Evolutionary conservation across 2,329 filamentous ascomycete species (phyloP).

Genomic region (Drechslerella stenobrocha): DNA sequence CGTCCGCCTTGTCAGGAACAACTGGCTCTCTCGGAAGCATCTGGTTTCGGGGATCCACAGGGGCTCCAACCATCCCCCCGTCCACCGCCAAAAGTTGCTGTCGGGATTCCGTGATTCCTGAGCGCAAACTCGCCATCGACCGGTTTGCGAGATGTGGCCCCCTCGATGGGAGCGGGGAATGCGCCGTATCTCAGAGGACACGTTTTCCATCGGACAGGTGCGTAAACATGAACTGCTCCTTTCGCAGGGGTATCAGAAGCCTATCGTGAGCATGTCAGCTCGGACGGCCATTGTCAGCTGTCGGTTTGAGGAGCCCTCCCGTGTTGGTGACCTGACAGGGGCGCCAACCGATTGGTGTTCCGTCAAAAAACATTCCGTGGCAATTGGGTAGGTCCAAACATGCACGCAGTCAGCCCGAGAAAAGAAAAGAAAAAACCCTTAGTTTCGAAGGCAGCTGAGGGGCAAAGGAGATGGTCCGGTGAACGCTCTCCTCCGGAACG

Average conservation of each 20-base stretch:
- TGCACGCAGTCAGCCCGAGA: neutral
- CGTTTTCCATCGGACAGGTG: neutral
- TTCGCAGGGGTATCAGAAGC: neutral
- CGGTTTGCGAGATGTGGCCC: no score
- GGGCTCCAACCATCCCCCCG: neutral
- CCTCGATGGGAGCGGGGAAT: no score
- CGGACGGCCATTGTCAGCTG: conserved; percentile 4
- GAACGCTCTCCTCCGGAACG: neutral
- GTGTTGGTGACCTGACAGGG: conserved; percentile 39
- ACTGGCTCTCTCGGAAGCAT: conserved; percentile 11
- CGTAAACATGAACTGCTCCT: neutral
- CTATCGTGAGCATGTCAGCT: neutral
- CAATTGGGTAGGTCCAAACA: neutral
- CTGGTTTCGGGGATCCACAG: conserved; percentile 4
- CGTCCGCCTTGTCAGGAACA: conserved; percentile 29
- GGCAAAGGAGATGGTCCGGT: conserved; percentile 6
- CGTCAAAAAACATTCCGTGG: conserved; percentile 12
- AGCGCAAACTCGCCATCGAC: no score
- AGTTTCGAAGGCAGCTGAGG: conserved; percentile 16
- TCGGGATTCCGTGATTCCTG: neutral
- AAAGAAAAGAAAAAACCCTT: neutral
- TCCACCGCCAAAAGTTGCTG: conserved; percentile 1
- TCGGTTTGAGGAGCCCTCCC: conserved; percentile 30
- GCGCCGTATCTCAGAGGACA: conserved; percentile 2
- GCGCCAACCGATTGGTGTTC: conserved; percentile 13